Percentiles rank a stretch among this genome's conserved stretches.
Conservation (phyloP, 108 stramenopile species). For the Nannochloropsis granulata region DNA sequence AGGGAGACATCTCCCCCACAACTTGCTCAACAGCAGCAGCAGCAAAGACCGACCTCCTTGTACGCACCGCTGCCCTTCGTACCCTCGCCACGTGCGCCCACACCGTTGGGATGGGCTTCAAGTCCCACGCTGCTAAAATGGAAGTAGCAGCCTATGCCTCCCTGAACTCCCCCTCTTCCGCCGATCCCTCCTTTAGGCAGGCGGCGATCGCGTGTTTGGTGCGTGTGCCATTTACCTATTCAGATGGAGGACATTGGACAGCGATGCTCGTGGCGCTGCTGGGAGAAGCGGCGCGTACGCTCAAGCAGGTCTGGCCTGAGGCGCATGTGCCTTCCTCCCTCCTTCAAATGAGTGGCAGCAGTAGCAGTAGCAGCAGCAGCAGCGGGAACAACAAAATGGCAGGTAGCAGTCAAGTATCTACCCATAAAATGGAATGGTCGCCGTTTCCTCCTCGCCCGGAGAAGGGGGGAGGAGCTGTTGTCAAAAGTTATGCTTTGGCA, state of each 20-base stretch:
- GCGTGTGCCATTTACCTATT: not conserved
- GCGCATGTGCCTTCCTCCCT: not conserved
- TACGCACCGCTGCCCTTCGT: not conserved
- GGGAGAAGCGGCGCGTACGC: not conserved
- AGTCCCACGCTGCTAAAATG: not conserved
- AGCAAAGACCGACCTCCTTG: not conserved
- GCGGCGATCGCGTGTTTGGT: not conserved
- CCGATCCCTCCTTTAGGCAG: not conserved
- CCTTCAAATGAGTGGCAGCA: not conserved
- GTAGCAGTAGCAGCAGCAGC: not conserved
- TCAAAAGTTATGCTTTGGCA: not conserved
- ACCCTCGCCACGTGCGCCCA: not conserved
- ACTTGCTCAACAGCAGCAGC: too few species aligned
- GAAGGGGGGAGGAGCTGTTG: not conserved
- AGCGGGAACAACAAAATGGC: not conserved
- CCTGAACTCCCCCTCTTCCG: not conserved
- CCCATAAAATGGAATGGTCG: not conserved
- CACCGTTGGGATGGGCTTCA: not conserved
- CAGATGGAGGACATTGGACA: not conserved
- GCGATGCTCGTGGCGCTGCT: not conserved
- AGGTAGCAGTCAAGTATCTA: not conserved
- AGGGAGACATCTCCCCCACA: too few species aligned
- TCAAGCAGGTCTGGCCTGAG: not conserved
- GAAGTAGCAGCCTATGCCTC: not conserved
- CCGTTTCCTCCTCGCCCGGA: not conserved